Evolutionary conservation across 495 filamentous ascomycete genomes (phyloP), one percentile per base, ranked within the genome.

Genomic region (Penicillium pulvis): DNA sequence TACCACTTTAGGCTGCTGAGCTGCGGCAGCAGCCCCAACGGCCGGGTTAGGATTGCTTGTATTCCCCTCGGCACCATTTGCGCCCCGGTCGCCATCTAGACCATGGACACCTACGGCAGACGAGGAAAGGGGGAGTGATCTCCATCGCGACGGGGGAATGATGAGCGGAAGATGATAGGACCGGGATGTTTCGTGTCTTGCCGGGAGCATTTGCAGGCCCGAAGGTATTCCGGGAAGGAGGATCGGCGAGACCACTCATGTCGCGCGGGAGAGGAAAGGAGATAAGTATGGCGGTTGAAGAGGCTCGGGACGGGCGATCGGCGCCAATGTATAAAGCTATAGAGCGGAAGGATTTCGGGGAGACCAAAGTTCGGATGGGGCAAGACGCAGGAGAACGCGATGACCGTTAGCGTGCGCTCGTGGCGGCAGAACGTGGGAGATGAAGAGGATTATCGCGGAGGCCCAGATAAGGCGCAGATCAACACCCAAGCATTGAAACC

Each of bases 1-100:
- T 30, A 98, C 91, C 55, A 97, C 92, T 76, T 98, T 98, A 56
- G 93, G 93, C 71, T 96, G 92, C 72, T 96, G 93, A 57, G 92
- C 87, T 57, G 92, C 91, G 16, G 91, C 90, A 5, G 90, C 88
- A 45, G 92, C 91, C n/a, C 77, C 77, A 51, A 80, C 67, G 45
- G 73, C 71, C 39, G 74, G 72, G 84, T 86, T 58, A 56, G 73
- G 70, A 73, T 68, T 71, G 57, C 73, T 72, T 61, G 68, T 20
- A 48, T 60, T 67, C 43, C 64, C 69, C 46, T 83, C 72, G 45
- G 76, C 64, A 62, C 81, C 78, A 73, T 81, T 78, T 57, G 66
- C 71, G 54, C 61, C 65, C 56, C 75, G 75, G 65, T 84, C 81
- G 59, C 70, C 73, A 51, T 83, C 78, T 31, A 77, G 75, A 51